Percentiles rank a stretch among this genome's conserved stretches.
Evolutionary conservation across 2,329 filamentous ascomycete genomes (phyloP).

Genomic region (Nakataea oryzae): DNA sequence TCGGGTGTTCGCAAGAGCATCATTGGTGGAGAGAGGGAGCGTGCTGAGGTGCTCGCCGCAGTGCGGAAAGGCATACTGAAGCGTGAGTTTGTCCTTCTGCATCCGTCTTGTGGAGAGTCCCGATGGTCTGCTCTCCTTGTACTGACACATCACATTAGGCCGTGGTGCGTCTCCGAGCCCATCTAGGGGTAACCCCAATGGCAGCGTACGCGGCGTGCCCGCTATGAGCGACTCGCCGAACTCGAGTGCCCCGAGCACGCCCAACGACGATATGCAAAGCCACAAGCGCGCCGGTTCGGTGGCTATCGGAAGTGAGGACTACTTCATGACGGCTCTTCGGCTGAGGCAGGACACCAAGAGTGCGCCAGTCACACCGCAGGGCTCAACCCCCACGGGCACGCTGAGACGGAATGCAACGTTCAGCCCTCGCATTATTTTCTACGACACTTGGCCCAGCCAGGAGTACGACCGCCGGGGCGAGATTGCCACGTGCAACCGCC

Average conservation of each 20-base stretch:
- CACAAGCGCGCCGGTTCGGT: conserved; percentile 61
- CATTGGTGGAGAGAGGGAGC: conserved; percentile 78
- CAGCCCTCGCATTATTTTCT: conserved; percentile 86
- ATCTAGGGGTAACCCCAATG: conserved; percentile 42
- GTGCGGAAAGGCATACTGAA: conserved; percentile 96
- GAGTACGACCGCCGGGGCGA: conserved; percentile 96
- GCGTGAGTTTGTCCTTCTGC: conserved; percentile 41
- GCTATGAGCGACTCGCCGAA: conserved; percentile 66
- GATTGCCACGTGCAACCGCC: conserved; percentile 92
- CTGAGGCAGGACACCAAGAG: conserved; percentile 70
- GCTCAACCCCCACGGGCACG: conserved; percentile 24
- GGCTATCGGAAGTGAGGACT: conserved; percentile 73
- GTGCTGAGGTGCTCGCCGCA: conserved; percentile 81
- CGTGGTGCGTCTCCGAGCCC: conserved; percentile 60
- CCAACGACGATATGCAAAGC: conserved; percentile 62
- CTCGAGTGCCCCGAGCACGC: conserved; percentile 81
- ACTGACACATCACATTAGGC: conserved; percentile 27
- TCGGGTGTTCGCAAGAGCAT: conserved; percentile 73
- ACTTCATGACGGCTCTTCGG: conserved; percentile 71
- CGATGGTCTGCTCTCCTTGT: neutral
- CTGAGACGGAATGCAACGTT: conserved; percentile 60
- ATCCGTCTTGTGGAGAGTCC: neutral
- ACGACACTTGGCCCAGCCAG: conserved; percentile 91
- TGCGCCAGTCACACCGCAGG: conserved; percentile 64
- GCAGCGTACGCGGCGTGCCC: conserved; percentile 51